Base-by-base conservation (phyloP, 2,329 filamentous ascomycete genomes). In the Alternaria brassicae region DNA sequence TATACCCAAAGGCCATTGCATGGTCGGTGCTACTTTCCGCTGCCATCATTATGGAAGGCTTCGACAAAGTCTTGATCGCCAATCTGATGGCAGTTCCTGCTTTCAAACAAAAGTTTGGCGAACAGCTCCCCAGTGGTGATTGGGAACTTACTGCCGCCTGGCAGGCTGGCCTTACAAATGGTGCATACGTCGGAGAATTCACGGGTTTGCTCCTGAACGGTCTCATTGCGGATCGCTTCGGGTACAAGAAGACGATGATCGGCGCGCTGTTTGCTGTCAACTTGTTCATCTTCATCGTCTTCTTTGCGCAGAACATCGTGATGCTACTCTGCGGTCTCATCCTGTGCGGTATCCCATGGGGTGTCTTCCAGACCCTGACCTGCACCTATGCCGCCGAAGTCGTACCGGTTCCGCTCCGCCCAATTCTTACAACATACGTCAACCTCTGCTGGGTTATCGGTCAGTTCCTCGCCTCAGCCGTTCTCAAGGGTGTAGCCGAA, bases 31-130 rank as follows among this genome's bases (percentile, higher is more conserved):
- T 96, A 59, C 92, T 97, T 76, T 94, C 91, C 12, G 92, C 91
- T 0, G 92, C 90, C 75, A 95, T 96, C 74, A 88, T 88, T 70
- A 97, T 97, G 93, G 92, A 96, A 77, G 92, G 91, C 7, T 96
- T 93, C 80, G 92, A 96, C 76, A 84, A 94, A 60, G 88, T 86
- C 69, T 82, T 96, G 60, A 88, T 94, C 73, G 91, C 89, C 80
- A 93, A 92, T 77, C 91, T 95, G 69, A 92, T 86, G 62, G 81
- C 75, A 28, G 80, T 81, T 15, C 79, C 78, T 5, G 74, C 77
- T 9, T 83, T 83, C 76, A 79, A 82, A 61, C 61, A 68, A 47
- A 72, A 71, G 53, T 83, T 79, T 55, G 81, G 81, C 30, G 69
- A 72, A 6, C 74, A 71, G 34, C 62, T 75, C 25, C 56, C 74